Evolutionary conservation across 2,329 filamentous ascomycete species (phyloP).

Genomic region (Rosellinia necatrix): DNA sequence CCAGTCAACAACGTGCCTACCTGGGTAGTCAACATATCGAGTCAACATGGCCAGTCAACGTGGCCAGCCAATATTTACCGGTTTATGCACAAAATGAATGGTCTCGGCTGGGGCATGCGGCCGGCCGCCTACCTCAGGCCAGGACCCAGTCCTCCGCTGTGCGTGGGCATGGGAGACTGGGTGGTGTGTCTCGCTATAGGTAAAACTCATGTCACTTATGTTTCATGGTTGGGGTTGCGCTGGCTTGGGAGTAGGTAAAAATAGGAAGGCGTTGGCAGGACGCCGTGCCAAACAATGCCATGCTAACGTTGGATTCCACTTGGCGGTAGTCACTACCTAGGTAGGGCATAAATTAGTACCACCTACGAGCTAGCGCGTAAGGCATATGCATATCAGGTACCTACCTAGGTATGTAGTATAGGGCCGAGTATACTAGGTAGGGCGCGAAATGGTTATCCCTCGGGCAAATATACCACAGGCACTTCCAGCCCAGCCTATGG

Average conservation of each 20-base stretch:
- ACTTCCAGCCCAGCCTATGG: too few species aligned
- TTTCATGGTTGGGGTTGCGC: constrained; percentile 13
- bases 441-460: too few species aligned
- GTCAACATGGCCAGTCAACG: not conserved
- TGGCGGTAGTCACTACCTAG: not conserved
- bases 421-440: too few species aligned
- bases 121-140: too few species aligned
- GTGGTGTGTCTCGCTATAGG: constrained; percentile 19
- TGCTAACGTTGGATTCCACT: not conserved
- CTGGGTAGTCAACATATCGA: not conserved
- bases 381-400: too few species aligned
- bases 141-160: too few species aligned
- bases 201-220: constrained; percentile 13
- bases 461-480: too few species aligned
- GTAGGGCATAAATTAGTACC: too few species aligned
- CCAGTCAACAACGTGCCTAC: constrained; percentile 1
- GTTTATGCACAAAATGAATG: too few species aligned
- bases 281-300: constrained; percentile 1
- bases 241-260: not conserved
- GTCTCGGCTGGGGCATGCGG: too few species aligned
- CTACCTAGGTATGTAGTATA: not conserved
- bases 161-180: too few species aligned
- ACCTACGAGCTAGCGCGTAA: too few species aligned
- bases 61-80: not conserved
- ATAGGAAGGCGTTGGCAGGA: constrained; percentile 1